Evolutionary conservation across 306 rosid species (phyloP).

Genomic region (Cucumis melo): DNA sequence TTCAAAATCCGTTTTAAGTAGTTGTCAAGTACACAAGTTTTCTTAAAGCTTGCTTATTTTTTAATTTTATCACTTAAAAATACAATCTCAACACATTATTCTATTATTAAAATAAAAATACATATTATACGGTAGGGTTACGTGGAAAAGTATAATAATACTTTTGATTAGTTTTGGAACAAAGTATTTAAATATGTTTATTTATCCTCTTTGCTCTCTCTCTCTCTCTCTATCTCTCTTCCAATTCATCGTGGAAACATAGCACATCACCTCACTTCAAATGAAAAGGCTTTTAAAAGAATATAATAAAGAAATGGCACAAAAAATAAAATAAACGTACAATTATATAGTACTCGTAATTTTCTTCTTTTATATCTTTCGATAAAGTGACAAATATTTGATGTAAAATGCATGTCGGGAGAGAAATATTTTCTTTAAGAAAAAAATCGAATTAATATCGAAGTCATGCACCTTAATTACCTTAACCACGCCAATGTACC

Average conservation of each 20-base stretch:
- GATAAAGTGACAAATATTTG: neutral
- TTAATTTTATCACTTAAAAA: too few relatives aligned
- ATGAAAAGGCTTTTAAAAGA: neutral
- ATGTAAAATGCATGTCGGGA: neutral
- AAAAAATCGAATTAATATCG: too few relatives aligned
- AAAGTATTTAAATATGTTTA: neutral
- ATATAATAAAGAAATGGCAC: neutral
- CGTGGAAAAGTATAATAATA: too few relatives aligned
- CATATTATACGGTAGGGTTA: too few relatives aligned
- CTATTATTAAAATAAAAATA: too few relatives aligned
- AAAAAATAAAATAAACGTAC: neutral
- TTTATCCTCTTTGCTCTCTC: neutral
- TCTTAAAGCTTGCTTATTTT: too few relatives aligned
- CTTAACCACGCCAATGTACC: too few relatives aligned
- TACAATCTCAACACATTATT: too few relatives aligned
- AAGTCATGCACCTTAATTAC: neutral
- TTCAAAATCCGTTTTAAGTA: too few relatives aligned
- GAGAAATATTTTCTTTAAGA: too few relatives aligned
- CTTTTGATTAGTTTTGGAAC: neutral
- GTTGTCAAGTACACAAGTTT: too few relatives aligned
- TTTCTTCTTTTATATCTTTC: neutral
- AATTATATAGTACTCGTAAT: neutral
- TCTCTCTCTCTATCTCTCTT: neutral
- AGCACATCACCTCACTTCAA: neutral
- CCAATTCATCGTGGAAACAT: neutral